Percentiles rank a stretch among this genome's conserved stretches.
These are phyloP conservation scores for Paramecium bursaria DNA, from an alignment of 73 alveolate genomes.

Conservation along the genomic window DNA sequence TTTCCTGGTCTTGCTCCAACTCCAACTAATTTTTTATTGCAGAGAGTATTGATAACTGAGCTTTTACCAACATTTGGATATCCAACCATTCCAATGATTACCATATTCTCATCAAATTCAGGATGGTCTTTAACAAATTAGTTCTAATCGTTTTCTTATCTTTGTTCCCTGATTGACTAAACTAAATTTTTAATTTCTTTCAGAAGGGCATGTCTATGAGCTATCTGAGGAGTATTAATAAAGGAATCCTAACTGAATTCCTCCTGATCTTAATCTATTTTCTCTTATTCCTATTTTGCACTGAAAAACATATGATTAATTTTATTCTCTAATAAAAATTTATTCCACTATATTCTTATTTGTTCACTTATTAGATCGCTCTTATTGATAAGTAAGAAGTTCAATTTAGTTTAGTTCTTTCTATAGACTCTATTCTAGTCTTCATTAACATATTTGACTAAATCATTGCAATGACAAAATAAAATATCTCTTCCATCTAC, in stretches of 20 bases:
- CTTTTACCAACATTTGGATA: constrained; percentile 99
- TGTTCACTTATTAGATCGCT: constrained; percentile 95
- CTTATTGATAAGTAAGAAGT: constrained; percentile 82
- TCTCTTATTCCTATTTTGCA: constrained; percentile 88
- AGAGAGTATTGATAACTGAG: constrained; percentile 95
- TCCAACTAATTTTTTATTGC: constrained; percentile 92
- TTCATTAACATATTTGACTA: constrained; percentile 90
- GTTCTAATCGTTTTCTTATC: constrained; percentile 53
- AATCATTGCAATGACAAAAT: constrained; percentile 93
- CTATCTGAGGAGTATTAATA: constrained; percentile 57
- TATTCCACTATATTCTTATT: constrained; percentile 92
- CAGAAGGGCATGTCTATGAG: constrained; percentile 52
- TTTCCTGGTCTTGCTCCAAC: constrained; percentile 98
- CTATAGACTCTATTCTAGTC: constrained; percentile 59
- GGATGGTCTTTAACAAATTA: constrained; percentile 43
- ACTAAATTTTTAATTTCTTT: constrained; percentile 51
- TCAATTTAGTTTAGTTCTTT: constrained; percentile 76
- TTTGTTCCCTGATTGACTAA: constrained; percentile 36
- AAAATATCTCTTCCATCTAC: constrained; percentile 98
- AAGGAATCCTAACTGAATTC: neutral
- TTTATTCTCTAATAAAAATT: constrained; percentile 83
- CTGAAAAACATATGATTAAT: constrained; percentile 93
- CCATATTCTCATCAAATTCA: constrained; percentile 59
- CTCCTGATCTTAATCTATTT: constrained; percentile 76
- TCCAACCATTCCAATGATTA: constrained; percentile 94